phyloP scores from a whole-genome alignment of 2,329 filamentous ascomycete genomes.

The Purpureocillium lavendulum region DNA sequence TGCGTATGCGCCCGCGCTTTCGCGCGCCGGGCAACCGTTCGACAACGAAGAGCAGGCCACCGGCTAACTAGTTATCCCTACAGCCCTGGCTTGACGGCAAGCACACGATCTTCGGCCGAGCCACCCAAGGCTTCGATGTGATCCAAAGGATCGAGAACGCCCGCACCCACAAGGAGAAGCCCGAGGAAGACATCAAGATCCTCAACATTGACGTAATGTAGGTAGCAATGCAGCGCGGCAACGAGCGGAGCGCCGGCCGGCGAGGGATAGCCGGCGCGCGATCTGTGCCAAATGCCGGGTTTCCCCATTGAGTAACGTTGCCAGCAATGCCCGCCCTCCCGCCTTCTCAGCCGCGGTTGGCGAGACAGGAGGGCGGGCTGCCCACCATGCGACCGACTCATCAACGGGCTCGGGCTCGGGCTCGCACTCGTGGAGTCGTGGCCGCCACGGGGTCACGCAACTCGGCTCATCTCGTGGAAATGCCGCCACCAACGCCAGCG shows the following conservation, averaged over 20 bases:
- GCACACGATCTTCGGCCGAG: constrained; percentile 91
- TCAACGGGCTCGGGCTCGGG: too few species aligned
- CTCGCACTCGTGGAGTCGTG: too few species aligned
- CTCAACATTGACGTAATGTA: constrained; percentile 68
- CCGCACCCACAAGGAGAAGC: constrained; percentile 82
- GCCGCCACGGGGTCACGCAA: too few species aligned
- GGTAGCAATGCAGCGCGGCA: neutral
- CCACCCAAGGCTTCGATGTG: constrained; percentile 84
- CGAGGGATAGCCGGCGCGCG: too few species aligned
- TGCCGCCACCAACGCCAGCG: too few species aligned
- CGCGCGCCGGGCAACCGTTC: neutral
- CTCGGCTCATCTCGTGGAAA: too few species aligned
- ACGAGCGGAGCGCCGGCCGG: neutral
- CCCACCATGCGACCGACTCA: too few species aligned
- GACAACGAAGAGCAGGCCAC: neutral
- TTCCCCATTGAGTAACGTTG: too few species aligned
- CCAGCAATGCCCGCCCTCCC: neutral
- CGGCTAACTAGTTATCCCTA: neutral
- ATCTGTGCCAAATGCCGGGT: too few species aligned
- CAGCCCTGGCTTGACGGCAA: constrained; percentile 90
- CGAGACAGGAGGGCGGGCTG: constrained; percentile 1
- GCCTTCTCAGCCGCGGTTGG: constrained; percentile 1
- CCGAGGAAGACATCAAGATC: constrained; percentile 95
- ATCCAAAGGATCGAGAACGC: constrained; percentile 93
- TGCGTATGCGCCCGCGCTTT: neutral